phyloP scores from a whole-genome alignment of 78 protist species.

The Dictyostelium intermedium region DNA sequence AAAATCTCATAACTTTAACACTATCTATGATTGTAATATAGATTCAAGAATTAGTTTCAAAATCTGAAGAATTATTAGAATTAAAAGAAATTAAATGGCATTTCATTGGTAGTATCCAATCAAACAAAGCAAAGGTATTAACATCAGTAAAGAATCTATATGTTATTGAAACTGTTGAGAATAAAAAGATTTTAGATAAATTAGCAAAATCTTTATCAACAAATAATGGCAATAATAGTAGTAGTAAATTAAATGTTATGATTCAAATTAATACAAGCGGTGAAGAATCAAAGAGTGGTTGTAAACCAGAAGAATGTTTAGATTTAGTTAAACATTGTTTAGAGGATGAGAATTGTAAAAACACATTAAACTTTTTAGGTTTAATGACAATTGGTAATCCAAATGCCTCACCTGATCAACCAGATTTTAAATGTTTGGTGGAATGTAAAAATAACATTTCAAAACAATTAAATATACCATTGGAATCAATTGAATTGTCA shows the following conservation, averaged over 20 bases:
- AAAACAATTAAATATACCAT: slow-evolving; percentile 5
- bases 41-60: slow-evolving; percentile 70
- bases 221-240: not conserved
- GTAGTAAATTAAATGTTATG: slow-evolving; percentile 42
- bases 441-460: slow-evolving; percentile 25
- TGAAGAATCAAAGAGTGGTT: slow-evolving; percentile 72
- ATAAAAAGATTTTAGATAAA: slow-evolving; percentile 20
- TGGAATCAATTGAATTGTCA: slow-evolving; percentile 25
- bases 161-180: slow-evolving; percentile 41
- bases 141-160: not conserved
- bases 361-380: slow-evolving; percentile 46
- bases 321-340: slow-evolving; percentile 24
- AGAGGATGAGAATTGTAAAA: not conserved
- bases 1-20: no score
- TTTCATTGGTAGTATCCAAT: slow-evolving; percentile 77
- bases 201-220: slow-evolving; percentile 13
- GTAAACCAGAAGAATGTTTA: slow-evolving; percentile 32
- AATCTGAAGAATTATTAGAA: slow-evolving; percentile 64
- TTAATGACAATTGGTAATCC: slow-evolving; percentile 81
- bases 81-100: slow-evolving; percentile 74
- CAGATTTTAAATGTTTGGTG: slow-evolving; percentile 63
- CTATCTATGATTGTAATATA: not conserved
- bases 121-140: slow-evolving; percentile 53
- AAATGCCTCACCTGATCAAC: slow-evolving; percentile 54
- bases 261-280: slow-evolving; percentile 82